Evolutionary conservation across 495 filamentous ascomycete genomes (phyloP).

Genomic region (Neurospora sp.): DNA sequence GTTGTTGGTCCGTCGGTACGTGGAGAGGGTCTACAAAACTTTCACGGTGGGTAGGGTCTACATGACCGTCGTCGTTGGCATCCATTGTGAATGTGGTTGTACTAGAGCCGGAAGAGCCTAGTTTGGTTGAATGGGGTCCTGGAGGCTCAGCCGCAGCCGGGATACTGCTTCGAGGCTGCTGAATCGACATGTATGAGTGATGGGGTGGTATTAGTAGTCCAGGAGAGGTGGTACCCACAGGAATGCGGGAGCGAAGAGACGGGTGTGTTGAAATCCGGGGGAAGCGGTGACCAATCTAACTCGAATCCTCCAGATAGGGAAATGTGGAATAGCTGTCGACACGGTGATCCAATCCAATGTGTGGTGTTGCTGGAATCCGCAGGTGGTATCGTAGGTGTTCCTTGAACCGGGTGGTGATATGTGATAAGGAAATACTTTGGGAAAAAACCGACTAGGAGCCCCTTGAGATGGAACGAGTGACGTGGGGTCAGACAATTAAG

Average conservation of each 20-base stretch:
- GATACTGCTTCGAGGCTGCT: not conserved
- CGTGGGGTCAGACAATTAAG: not conserved
- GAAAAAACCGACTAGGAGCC: not conserved
- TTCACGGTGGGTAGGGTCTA: not conserved
- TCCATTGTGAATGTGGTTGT: conserved; percentile 1
- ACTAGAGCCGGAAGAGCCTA: not conserved
- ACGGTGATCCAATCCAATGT: not conserved
- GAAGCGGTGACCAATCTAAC: not conserved
- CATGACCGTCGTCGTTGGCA: conserved; percentile 3
- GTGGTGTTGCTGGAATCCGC: not conserved
- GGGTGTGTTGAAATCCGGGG: not conserved
- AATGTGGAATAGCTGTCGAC: not conserved
- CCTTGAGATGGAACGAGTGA: not conserved
- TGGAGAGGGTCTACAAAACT: no score
- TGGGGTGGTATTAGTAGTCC: not conserved
- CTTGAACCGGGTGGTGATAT: not conserved
- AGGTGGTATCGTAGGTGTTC: not conserved
- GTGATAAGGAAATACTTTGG: not conserved
- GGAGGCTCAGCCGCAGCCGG: not conserved
- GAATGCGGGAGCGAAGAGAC: not conserved
- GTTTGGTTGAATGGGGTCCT: not conserved
- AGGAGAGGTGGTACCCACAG: not conserved
- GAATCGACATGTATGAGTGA: not conserved
- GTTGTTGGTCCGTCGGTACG: not conserved
- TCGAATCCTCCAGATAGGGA: not conserved